phyloP scores from a whole-genome alignment of 805 yeast genomes.

The Teunomyces kruisii region DNA sequence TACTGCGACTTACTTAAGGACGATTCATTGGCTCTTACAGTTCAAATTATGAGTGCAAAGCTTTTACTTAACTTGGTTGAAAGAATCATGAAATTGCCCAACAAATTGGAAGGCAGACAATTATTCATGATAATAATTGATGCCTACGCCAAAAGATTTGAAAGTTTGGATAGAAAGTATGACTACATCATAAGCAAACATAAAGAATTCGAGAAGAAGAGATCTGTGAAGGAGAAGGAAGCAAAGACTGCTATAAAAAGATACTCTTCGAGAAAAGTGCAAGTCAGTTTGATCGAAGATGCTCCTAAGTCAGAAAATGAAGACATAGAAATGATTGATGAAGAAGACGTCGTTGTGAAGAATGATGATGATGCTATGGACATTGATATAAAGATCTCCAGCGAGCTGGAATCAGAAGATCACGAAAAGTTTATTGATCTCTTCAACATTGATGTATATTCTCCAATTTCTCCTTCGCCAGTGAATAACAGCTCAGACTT shows the following conservation, averaged over 20 bases:
- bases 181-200: constrained; percentile 64
- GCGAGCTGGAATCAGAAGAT: constrained; percentile 23
- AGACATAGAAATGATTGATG: constrained; percentile 25
- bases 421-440: constrained; percentile 19
- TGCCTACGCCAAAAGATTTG: constrained; percentile 82
- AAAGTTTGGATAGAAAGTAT: constrained; percentile 70
- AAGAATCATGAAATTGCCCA: constrained; percentile 76
- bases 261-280: constrained; percentile 27
- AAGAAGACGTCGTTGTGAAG: neutral
- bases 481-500: constrained; percentile 57
- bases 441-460: constrained; percentile 36
- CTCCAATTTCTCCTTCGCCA: constrained; percentile 62
- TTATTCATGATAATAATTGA: constrained; percentile 82
- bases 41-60: constrained; percentile 96
- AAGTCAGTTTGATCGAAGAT: constrained; percentile 20
- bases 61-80: constrained; percentile 85
- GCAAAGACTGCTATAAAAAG: constrained; percentile 40
- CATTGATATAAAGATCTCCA: constrained; percentile 7
- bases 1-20: constrained; percentile 83
- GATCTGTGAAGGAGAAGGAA: constrained; percentile 41
- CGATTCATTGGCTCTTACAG: constrained; percentile 77
- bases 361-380: constrained; percentile 11
- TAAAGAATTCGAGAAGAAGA: constrained; percentile 47
- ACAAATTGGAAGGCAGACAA: constrained; percentile 79
- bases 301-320: constrained; percentile 28